Evolutionary conservation across 805 yeast species (phyloP).

Genomic region (Wickerhamiella slavikovae): DNA sequence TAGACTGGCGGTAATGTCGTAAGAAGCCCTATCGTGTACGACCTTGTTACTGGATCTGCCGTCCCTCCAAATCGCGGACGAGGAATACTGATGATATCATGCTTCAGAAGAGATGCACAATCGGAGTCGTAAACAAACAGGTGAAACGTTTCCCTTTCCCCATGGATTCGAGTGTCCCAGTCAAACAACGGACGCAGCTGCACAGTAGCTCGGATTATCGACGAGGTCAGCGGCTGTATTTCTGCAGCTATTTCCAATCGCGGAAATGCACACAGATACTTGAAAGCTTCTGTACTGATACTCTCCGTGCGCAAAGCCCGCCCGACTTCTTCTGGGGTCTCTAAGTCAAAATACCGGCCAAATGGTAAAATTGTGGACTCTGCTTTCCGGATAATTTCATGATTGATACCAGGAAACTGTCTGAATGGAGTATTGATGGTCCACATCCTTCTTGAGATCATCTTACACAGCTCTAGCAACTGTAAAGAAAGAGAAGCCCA

Average conservation of each 20-base stretch:
- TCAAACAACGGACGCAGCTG: constrained; percentile 53
- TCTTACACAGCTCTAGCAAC: constrained; percentile 47
- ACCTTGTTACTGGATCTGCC: too few relatives aligned
- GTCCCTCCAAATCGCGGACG: too few relatives aligned
- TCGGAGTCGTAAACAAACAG: constrained; percentile 65
- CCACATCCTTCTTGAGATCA: constrained; percentile 76
- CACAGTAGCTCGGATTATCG: constrained; percentile 42
- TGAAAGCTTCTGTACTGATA: constrained; percentile 31
- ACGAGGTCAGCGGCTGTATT: constrained; percentile 60
- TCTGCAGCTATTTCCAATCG: constrained; percentile 33
- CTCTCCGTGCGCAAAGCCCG: constrained; percentile 59
- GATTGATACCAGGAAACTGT: constrained; percentile 57
- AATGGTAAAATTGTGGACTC: constrained; percentile 76
- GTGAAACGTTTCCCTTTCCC: constrained; percentile 41
- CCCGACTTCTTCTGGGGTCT: constrained; percentile 55
- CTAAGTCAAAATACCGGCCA: constrained; percentile 47
- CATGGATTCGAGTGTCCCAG: constrained; percentile 55
- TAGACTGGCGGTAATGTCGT: constrained; percentile 49
- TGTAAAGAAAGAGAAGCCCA: constrained; percentile 48
- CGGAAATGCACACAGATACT: constrained; percentile 56
- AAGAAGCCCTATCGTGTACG: constrained; percentile 38
- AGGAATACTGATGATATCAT: constrained; percentile 36
- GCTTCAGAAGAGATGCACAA: constrained; percentile 51
- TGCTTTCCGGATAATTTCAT: constrained; percentile 45
- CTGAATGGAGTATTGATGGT: constrained; percentile 64